A percentile compares a stretch with the other conserved stretches of the same genome.
phyloP scores from a whole-genome alignment of 2,329 filamentous ascomycete species.

The Stagonosporopsis chrysanthemi region DNA sequence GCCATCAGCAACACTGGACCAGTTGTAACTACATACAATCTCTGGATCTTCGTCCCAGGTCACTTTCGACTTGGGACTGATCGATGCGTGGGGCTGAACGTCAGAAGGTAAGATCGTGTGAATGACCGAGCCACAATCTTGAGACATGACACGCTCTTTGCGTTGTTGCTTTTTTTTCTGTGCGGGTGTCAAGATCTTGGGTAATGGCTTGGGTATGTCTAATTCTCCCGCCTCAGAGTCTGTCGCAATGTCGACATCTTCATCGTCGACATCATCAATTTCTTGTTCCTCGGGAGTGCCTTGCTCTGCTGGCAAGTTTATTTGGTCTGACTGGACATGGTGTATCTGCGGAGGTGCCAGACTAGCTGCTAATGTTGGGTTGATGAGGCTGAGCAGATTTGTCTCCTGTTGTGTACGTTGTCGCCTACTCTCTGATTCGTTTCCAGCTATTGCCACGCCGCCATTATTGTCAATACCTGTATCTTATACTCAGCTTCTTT shows the following conservation, averaged over 20 bases:
- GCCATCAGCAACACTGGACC: constrained; percentile 29
- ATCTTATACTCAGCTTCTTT: background rate
- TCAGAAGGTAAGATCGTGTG: constrained; percentile 23
- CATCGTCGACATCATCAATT: constrained; percentile 5
- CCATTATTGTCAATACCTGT: background rate
- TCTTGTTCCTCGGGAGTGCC: background rate
- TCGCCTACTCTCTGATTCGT: constrained; percentile 1
- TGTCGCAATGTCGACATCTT: constrained; percentile 12
- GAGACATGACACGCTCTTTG: constrained; percentile 21
- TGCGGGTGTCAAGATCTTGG: constrained; percentile 21
- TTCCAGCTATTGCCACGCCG: background rate
- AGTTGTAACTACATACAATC: constrained; percentile 42
- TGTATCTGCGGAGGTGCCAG: background rate
- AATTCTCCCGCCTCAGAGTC: constrained; percentile 17
- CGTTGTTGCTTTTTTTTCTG: constrained; percentile 26
- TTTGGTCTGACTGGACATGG: background rate
- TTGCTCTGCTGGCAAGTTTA: background rate
- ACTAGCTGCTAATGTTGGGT: constrained; percentile 11
- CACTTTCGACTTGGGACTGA: constrained; percentile 15
- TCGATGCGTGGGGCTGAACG: constrained; percentile 18
- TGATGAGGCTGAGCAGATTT: constrained; percentile 17
- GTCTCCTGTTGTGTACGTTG: constrained; percentile 18
- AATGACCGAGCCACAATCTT: constrained; percentile 28
- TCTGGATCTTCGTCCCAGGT: constrained; percentile 38
- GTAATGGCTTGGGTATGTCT: constrained; percentile 8